Evolutionary conservation across 768 basidiomycete species (phyloP), one percentile per base, ranked within the genome.

Genomic region (Tulasnella sp.): DNA sequence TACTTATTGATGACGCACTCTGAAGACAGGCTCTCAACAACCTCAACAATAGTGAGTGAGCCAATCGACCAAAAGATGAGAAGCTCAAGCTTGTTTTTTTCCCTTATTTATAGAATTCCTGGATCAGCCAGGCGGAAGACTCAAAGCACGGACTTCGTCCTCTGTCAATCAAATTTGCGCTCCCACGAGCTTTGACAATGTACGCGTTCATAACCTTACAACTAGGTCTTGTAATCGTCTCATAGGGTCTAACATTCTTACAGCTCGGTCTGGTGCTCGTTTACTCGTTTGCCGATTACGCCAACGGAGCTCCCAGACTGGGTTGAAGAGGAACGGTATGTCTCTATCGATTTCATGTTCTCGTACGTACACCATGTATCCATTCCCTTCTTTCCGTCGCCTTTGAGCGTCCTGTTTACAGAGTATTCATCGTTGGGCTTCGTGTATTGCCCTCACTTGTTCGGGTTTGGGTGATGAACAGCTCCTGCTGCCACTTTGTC

Each of bases 61-160:
- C 28, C n/a, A 11, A 11, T 14, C 7, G 6, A 22, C n/a, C 3
- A 54, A n/a, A 6, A 54, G 7, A n/a, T n/a, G 7, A 54, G 24
- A 11, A 54, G n/a, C 44, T 80, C 18, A 34, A 37, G 28, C 42
- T 37, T 6, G 31, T 7, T 14, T 40, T 46, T 46, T 28, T 2
- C n/a, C 6, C 60, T 48, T n/a, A 20, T 75, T 7, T 58, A 22
- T n/a, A 80, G 79, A 80, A 44, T 31, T 6, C 44, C 11, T 80
- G 72, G 34, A 74, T 80, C 37, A 80, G 74, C 28, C 24, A n/a
- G 22, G 79, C 75, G 5, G 79, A 80, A 31, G 58, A 60, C 42
- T 46, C 37, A 2, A 42, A 75, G 34, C 74, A 80, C 50, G 79
- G 79, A 1, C 79, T 80, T 31, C 79, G 74, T 6, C 79, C 79